A percentile compares a stretch with the other conserved stretches of the same genome.
phyloP scores from a whole-genome alignment of 441 rosid species.

The Jatropha multifida region DNA sequence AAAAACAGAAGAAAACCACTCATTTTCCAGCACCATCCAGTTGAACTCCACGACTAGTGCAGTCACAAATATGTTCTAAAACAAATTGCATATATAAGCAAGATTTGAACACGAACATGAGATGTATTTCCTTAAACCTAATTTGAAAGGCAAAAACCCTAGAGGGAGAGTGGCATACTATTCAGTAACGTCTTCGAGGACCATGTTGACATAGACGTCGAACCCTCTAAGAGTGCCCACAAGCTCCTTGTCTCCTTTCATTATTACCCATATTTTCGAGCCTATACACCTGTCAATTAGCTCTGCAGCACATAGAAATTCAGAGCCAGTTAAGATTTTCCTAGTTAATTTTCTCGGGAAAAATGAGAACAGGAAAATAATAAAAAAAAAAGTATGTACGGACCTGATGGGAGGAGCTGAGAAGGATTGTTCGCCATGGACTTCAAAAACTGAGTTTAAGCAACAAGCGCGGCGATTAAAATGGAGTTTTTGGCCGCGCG shows the following conservation, averaged over 20 bases:
- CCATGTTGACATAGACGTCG: slow-evolving; percentile 95
- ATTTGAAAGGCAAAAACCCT: not conserved
- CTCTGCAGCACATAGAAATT: slow-evolving; percentile 48
- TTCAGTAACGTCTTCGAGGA: slow-evolving; percentile 90
- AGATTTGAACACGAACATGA: not conserved
- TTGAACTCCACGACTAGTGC: too few species aligned
- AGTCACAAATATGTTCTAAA: too few species aligned
- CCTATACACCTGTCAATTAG: slow-evolving; percentile 92
- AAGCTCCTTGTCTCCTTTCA: slow-evolving; percentile 99
- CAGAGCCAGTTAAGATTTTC: slow-evolving; percentile 5
- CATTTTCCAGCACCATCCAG: too few species aligned
- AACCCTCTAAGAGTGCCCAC: slow-evolving; percentile 86
- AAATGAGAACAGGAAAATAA: not conserved
- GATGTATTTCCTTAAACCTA: not conserved
- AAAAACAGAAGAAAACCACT: too few species aligned
- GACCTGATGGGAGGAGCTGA: slow-evolving; percentile 87
- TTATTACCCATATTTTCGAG: slow-evolving; percentile 91
- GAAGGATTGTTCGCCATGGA: slow-evolving; percentile 90
- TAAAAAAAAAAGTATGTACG: too few species aligned
- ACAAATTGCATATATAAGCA: not conserved
- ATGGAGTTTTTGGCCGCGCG: too few species aligned
- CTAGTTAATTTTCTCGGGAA: slow-evolving; percentile 9
- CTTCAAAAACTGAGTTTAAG: not conserved
- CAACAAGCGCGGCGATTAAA: too few species aligned
- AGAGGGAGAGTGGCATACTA: slow-evolving; percentile 39